Conservation (phyloP, 352 stramenopile genomes). For the Phytophthora hibernalis region DNA sequence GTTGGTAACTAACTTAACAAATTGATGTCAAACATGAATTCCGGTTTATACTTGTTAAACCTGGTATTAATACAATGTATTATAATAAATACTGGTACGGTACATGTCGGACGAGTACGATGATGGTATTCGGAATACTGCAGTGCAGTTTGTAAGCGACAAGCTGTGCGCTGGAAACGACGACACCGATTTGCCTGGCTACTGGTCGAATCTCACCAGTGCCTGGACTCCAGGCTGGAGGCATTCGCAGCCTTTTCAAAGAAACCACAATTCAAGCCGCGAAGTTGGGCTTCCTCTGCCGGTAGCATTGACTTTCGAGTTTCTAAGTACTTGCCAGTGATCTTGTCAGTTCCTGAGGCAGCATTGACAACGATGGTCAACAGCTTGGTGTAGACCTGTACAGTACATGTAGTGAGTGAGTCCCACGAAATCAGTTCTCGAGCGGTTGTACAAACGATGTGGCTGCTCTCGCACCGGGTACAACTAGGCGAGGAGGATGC, state of each 20-base stretch:
- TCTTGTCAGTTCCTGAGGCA: too few relatives aligned
- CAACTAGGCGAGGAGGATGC: constrained; percentile 22
- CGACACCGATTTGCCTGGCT: background rate
- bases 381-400: background rate
- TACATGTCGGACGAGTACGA: background rate
- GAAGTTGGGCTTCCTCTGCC: too few relatives aligned
- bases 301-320: too few relatives aligned
- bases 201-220: background rate
- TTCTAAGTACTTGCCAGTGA: too few relatives aligned
- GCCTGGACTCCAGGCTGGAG: too few relatives aligned
- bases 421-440: constrained; percentile 35
- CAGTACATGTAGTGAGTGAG: too few relatives aligned
- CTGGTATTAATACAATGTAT: too few relatives aligned
- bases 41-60: too few relatives aligned
- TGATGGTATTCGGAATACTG: background rate
- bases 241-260: background rate
- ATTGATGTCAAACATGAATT: background rate
- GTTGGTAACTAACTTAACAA: too few relatives aligned
- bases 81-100: too few relatives aligned
- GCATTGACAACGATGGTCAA: background rate
- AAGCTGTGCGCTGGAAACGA: background rate
- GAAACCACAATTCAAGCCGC: too few relatives aligned
- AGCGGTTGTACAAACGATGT: background rate
- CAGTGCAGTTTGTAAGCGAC: background rate
- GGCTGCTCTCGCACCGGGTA: background rate